phyloP scores from a whole-genome alignment of 305 asterid species.

The Striga hermonthica region DNA sequence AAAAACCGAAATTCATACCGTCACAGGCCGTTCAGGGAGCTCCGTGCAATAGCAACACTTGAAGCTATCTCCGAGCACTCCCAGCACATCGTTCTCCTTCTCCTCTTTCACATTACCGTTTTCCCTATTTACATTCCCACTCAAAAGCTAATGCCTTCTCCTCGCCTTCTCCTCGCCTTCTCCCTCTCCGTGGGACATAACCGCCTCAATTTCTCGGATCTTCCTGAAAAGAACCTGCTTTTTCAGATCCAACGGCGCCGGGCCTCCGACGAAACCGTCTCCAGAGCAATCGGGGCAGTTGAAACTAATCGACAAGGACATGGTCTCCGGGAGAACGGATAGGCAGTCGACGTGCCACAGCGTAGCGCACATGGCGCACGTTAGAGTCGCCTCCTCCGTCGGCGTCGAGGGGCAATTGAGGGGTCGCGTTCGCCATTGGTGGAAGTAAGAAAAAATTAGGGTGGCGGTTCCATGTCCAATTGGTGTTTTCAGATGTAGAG shows the following conservation, averaged over 20 bases:
- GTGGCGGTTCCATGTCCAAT: background rate
- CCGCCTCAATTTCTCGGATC: conserved; percentile 65
- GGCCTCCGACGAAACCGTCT: conserved; percentile 46
- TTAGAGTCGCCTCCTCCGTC: conserved; percentile 40
- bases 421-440: conserved; percentile 35
- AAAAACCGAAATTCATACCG: conserved; percentile 42
- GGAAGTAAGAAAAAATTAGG: background rate
- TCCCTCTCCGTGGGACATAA: conserved; percentile 54
- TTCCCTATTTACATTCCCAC: conserved; percentile 31
- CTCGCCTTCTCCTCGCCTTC: too few species aligned
- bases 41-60: conserved; percentile 72
- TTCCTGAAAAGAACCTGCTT: conserved; percentile 44
- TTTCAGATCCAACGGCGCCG: conserved; percentile 41
- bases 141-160: conserved; percentile 52
- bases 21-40: conserved; percentile 77
- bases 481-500: background rate
- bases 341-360: conserved; percentile 81
- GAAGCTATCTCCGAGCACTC: conserved; percentile 54
- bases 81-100: conserved; percentile 43
- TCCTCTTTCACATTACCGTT: conserved; percentile 35
- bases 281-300: conserved; percentile 83
- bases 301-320: conserved; percentile 36
- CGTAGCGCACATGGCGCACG: conserved; percentile 65
- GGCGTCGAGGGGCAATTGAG: conserved; percentile 59
- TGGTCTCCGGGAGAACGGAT: conserved; percentile 33